Base-by-base conservation (phyloP, 441 rosid species). In the Bruguiera hainesii region DNA sequence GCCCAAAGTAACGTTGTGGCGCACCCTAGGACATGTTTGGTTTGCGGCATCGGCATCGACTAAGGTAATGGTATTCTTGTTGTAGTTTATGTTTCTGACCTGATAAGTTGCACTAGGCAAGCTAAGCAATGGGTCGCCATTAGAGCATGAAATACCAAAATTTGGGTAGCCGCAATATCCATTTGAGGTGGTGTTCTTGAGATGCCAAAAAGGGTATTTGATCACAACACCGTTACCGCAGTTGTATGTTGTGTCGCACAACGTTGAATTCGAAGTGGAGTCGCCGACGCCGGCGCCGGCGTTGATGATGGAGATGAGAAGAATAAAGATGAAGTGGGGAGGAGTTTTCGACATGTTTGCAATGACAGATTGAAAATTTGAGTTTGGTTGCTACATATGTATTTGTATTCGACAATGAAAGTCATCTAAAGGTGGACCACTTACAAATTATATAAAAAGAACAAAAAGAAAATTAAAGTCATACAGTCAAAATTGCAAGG, bases 1-100 rank as follows among this genome's bases (percentile, higher is more conserved):
- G 30, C 11, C 62, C 19, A 69, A 61, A 39, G 46, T 62, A 42
- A 69, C 39, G 29, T 69, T 69, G 61, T 61, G 73, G 11, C 62
- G 61, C 13, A 62, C 67, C 28, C 67, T 37, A 25, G 73, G 73
- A 46, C 73, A 69, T 25, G 0, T 16, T 35, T 69, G 61, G 15
- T 31, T 65, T 15, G 42, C 5, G 7, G 29, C 67, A 55, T 69
- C 66, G 23, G 15, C 42, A 6, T 69, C 73, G 0, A 28, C 67
- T 4, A 69, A 37, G 18, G 62, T 62, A 19, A 69, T 30, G 8
- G 73, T 39, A 10, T 0, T 6, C 13, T 53, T 4, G 1, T 9
- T 5, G 30, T 69, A 69, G 61, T 8, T 55, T 56, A 69, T 69
- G n/a, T 29, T 1, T 20, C 63, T 55, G 7, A 69, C 67, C 15